These are phyloP conservation scores for Cicer arietinum DNA, from an alignment of 306 rosid species.

Conservation along the genomic window DNA sequence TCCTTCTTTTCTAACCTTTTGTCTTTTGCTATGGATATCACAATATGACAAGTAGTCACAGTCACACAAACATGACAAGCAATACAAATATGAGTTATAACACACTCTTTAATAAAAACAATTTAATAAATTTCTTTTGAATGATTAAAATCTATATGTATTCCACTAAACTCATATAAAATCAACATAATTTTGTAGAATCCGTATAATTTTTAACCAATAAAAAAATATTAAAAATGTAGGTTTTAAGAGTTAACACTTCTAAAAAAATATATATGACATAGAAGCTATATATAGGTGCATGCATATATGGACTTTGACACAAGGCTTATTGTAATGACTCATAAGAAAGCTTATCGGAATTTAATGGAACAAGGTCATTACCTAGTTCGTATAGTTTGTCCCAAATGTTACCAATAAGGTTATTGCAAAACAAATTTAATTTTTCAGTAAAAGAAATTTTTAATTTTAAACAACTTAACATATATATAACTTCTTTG, in stretches of 20 bases:
- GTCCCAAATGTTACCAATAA: conserved; percentile 10
- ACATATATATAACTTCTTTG: no score
- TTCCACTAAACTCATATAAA: no score
- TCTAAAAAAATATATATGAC: neutral
- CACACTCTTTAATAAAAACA: no score
- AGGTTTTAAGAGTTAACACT: no score
- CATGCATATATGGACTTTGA: neutral
- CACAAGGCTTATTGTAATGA: neutral
- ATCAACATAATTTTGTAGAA: no score
- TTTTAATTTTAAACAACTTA: no score
- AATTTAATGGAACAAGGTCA: neutral
- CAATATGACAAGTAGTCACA: conserved; percentile 32
- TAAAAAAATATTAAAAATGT: no score
- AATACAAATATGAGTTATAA: neutral
- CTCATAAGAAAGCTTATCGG: neutral
- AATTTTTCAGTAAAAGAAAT: neutral
- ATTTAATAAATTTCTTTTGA: no score
- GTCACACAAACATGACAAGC: conserved; percentile 37
- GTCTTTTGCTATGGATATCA: conserved; percentile 26
- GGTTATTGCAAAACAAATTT: neutral
- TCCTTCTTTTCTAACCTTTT: conserved; percentile 20
- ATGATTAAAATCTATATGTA: no score
- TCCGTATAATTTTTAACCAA: no score
- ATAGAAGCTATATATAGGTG: neutral
- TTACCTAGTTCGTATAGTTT: conserved; percentile 4